phyloP scores from a whole-genome alignment of 2,329 filamentous ascomycete species.

The Aspergillus novoparasiticus region DNA sequence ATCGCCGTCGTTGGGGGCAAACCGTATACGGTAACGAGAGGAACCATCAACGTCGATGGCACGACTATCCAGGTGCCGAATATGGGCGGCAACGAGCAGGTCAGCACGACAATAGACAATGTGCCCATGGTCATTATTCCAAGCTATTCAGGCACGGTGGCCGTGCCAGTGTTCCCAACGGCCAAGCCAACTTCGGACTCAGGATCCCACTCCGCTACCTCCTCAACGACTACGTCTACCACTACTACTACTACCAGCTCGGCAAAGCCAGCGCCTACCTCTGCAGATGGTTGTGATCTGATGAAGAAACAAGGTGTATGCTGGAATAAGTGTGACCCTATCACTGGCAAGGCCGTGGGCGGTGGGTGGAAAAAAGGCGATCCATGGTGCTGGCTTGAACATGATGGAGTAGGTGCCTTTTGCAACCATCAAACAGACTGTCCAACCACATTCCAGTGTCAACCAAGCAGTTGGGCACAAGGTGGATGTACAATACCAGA shows the following conservation, averaged over 20 bases:
- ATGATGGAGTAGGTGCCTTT: slow-evolving; percentile 3
- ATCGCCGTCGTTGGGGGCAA: background rate
- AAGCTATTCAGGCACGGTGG: background rate
- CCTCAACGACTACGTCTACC: background rate
- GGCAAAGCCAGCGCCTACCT: background rate
- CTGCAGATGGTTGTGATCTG: background rate
- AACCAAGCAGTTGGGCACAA: background rate
- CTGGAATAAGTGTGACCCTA: slow-evolving; percentile 7
- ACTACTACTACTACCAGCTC: background rate
- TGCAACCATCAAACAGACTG: slow-evolving; percentile 1
- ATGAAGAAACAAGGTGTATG: slow-evolving; percentile 4
- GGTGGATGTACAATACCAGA: background rate
- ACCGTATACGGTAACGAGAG: background rate
- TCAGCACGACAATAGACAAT: background rate
- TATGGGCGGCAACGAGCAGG: background rate
- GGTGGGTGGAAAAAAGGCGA: slow-evolving; percentile 1
- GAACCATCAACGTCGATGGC: background rate
- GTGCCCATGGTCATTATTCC: background rate
- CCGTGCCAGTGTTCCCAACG: background rate
- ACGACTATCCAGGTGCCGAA: background rate
- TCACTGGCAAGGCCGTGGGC: background rate
- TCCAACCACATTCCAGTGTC: background rate
- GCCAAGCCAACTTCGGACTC: background rate
- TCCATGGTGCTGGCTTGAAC: slow-evolving; percentile 9
- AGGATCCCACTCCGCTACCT: background rate